Base-by-base conservation (phyloP, 1,284 basidiomycete genomes). In the Ceratobasidium sp. region DNA sequence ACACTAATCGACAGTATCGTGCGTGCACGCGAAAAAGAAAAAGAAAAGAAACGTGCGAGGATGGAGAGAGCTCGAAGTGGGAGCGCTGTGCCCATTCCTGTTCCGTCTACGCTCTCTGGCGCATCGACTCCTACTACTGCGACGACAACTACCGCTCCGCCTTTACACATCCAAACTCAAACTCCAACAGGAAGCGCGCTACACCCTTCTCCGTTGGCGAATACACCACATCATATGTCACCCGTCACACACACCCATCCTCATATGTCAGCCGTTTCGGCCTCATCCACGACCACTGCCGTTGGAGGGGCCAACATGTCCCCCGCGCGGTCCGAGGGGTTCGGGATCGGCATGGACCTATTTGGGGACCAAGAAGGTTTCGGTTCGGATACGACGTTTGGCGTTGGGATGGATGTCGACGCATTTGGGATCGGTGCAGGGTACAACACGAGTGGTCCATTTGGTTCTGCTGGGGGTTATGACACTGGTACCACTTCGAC, bases 1-100 rank as follows among this genome's bases (percentile, higher is more conserved):
- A 65, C 26, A 4, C 46, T 75, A 9, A 75, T 75, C 15, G 73
- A 75, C n/a, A 62, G 62, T 10, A 62, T 75, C 44, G 73, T 75
- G 38, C 73, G 73, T 5, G 62, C 62, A 26, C 61, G 73, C 12
- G 73, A 75, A 65, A 64, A 65, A 40, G 73, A 75, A 57, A 75
- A 75, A 46, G 73, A 75, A 75, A 75, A 75, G 28, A 61, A 75
- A 15, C 73, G 73, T 46, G 73, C 73, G 10, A 75, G 73, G 62
- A 42, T 75, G n/a, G 73, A 75, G 40, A 26, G 73, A 52, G 73
- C 73, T 2, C 61, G 73, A 40, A 75, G 73, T 15, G 73, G 73
- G 26, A 75, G 73, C n/a, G 71, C 71, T 13, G 61, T 57, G 12
- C 57, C 70, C 0, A 62, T 73, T 50, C 67, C 66, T 23, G 66